These are phyloP conservation scores for Kluyveromyces marxianus DNA, from an alignment of 1,139 yeast species.

Conservation along the genomic window DNA sequence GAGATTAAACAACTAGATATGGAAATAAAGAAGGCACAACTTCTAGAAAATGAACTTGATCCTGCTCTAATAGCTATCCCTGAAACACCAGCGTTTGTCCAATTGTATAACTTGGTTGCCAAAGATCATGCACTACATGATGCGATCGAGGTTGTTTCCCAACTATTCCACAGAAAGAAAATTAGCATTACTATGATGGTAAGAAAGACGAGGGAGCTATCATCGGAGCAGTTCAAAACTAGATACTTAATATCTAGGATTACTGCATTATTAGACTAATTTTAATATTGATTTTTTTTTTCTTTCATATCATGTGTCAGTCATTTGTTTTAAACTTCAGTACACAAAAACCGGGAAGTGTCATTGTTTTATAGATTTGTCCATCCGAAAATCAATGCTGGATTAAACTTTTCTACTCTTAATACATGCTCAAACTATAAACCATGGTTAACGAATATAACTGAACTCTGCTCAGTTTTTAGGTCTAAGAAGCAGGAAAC, in stretches of 20 bases:
- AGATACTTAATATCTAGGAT: constrained; percentile 38
- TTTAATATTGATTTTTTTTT: neutral
- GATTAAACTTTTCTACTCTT: no score
- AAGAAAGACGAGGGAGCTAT: constrained; percentile 52
- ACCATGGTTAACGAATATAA: no score
- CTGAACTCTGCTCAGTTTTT: no score
- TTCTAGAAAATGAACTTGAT: constrained; percentile 19
- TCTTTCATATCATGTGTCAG: neutral
- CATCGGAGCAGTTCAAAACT: constrained; percentile 64
- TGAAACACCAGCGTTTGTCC: constrained; percentile 42
- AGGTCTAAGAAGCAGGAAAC: no score
- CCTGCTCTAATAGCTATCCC: constrained; percentile 33
- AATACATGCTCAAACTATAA: no score
- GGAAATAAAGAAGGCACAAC: constrained; percentile 12
- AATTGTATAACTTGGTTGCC: constrained; percentile 58
- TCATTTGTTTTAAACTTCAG: neutral
- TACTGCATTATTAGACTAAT: constrained; percentile 1
- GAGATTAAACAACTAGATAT: constrained; percentile 29
- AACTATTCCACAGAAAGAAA: constrained; percentile 45
- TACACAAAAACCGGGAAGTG: no score
- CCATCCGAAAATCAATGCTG: no score
- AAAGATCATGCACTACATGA: constrained; percentile 68
- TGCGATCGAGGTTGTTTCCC: constrained; percentile 51
- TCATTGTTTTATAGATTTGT: no score
- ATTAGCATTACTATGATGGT: constrained; percentile 18